Percentiles rank a stretch among this genome's conserved stretches.
Conservation (phyloP, 257 asterid genomes). For the Solanum megistacrolobum region DNA sequence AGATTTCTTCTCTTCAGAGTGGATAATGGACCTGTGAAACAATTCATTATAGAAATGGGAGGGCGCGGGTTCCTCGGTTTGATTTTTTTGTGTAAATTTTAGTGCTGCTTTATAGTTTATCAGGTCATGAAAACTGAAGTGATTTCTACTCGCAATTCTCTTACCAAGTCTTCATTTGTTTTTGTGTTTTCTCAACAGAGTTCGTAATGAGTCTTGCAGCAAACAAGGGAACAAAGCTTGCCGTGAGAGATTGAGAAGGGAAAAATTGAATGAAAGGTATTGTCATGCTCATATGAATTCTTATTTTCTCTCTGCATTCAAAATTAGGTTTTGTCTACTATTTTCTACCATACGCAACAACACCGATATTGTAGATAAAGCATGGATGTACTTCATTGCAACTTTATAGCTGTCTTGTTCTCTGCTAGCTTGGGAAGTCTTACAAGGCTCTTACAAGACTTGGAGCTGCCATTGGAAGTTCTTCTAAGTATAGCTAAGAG, state of each 20-base stretch:
- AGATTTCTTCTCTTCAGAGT: not conserved
- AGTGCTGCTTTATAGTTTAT: not conserved
- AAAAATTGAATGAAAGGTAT: constrained; percentile 71
- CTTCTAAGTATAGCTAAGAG: not conserved
- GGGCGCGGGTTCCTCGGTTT: not conserved
- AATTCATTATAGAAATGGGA: not conserved
- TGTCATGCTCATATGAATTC: not conserved
- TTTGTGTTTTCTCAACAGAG: constrained; percentile 33
- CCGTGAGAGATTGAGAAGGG: constrained; percentile 86
- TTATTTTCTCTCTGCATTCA: not conserved
- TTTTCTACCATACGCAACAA: not conserved
- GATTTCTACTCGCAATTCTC: not conserved
- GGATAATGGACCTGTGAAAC: not conserved
- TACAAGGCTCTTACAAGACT: not conserved
- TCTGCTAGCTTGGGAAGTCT: not conserved
- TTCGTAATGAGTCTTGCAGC: constrained; percentile 44
- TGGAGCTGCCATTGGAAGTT: not conserved
- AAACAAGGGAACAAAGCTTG: constrained; percentile 67
- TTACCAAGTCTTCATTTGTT: not conserved
- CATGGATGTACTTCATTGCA: not conserved
- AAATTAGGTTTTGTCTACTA: not conserved
- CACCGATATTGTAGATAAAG: not conserved
- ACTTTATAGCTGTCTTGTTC: not conserved
- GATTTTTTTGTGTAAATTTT: not conserved
- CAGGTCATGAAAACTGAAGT: not conserved